Evolutionary conservation across 208 protist species (phyloP).

Genomic region (Acanthamoeba rhysodes): DNA sequence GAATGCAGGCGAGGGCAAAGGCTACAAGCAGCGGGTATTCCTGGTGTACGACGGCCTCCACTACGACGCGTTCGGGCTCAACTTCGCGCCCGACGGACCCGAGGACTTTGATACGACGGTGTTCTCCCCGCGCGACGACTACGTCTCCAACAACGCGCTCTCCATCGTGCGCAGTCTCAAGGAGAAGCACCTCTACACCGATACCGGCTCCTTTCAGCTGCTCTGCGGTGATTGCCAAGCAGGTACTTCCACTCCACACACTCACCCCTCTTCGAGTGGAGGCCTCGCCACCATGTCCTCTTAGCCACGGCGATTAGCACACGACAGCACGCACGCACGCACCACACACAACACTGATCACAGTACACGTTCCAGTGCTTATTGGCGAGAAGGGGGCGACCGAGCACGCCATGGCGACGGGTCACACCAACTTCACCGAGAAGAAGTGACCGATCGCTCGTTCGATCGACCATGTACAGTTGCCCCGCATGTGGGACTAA

Average conservation of each 20-base stretch:
- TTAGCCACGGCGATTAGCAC: too few species aligned
- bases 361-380: conserved; percentile 10
- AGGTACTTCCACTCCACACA: background rate
- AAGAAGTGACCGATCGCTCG: background rate
- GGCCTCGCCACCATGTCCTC: background rate
- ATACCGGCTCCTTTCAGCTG: conserved; percentile 25
- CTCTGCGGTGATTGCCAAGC: conserved; percentile 1
- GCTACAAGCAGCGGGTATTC: background rate
- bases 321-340: too few species aligned
- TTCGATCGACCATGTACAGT: background rate
- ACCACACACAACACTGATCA: too few species aligned
- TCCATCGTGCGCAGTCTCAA: conserved; percentile 10
- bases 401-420: conserved; percentile 74
- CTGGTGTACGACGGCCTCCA: conserved; percentile 73
- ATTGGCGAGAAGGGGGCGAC: conserved; percentile 68
- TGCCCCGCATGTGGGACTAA: too few species aligned
- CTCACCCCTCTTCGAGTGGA: background rate
- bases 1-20: background rate
- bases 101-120: conserved; percentile 69
- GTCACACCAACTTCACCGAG: conserved; percentile 77
- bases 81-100: background rate
- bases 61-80: conserved; percentile 48
- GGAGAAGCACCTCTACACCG: conserved; percentile 69
- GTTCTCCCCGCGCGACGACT: conserved; percentile 42
- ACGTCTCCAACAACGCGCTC: background rate